phyloP scores from a whole-genome alignment of 1,284 basidiomycete genomes.

The Rhodotorula sp. region DNA sequence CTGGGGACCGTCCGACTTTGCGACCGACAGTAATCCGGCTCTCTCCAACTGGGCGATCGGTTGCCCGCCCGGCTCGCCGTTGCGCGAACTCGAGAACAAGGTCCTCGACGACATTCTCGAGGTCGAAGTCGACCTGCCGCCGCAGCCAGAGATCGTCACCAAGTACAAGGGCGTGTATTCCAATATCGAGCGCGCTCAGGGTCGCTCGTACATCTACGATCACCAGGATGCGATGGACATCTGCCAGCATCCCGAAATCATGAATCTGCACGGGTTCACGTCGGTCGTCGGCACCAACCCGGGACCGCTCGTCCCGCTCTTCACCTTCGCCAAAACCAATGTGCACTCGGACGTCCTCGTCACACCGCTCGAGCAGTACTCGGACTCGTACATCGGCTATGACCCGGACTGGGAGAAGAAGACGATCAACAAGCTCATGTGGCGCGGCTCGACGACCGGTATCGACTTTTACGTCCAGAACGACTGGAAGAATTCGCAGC shows the following conservation, averaged over 20 bases:
- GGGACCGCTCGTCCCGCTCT: slow-evolving; percentile 45
- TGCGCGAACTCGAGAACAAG: slow-evolving; percentile 23
- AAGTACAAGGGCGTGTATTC: slow-evolving; percentile 17
- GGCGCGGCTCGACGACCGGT: slow-evolving; percentile 49
- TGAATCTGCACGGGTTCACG: slow-evolving; percentile 46
- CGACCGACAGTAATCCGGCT: slow-evolving; percentile 21
- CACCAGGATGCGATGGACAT: slow-evolving; percentile 45
- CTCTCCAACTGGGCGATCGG: slow-evolving; percentile 43
- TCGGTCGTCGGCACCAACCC: slow-evolving; percentile 40
- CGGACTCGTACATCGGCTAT: slow-evolving; percentile 46
- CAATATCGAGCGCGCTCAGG: neutral
- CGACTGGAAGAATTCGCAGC: slow-evolving; percentile 45
- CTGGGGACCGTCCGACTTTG: slow-evolving; percentile 41
- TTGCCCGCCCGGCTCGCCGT: slow-evolving; percentile 34
- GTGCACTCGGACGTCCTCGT: slow-evolving; percentile 47
- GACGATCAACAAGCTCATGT: slow-evolving; percentile 48
- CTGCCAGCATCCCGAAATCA: slow-evolving; percentile 46
- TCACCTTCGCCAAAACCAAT: slow-evolving; percentile 47
- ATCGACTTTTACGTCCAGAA: slow-evolving; percentile 42
- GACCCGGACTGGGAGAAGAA: slow-evolving; percentile 48
- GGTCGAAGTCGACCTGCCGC: slow-evolving; percentile 6
- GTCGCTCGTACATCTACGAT: slow-evolving; percentile 46
- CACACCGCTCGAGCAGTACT: slow-evolving; percentile 48
- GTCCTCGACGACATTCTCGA: slow-evolving; percentile 21
- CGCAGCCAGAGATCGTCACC: slow-evolving; percentile 4